Evolutionary conservation across 1,284 basidiomycete species (phyloP).

Genomic region (Cutaneotrichosporon cavernicola): DNA sequence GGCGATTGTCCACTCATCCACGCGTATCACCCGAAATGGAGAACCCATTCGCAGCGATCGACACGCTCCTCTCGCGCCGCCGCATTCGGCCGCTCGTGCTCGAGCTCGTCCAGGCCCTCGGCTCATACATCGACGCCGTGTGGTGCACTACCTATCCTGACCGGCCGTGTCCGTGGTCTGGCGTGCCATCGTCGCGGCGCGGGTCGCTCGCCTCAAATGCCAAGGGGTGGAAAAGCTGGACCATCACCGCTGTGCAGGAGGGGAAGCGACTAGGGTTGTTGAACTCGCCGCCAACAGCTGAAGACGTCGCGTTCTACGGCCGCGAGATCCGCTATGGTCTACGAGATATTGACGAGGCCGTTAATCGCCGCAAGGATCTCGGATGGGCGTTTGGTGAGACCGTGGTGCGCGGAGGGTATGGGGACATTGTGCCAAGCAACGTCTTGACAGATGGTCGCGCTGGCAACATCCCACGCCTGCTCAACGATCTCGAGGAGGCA

Average conservation of each 20-base stretch:
- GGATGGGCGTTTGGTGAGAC: constrained; percentile 41
- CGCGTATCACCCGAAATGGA: constrained; percentile 32
- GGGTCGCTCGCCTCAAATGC: background rate
- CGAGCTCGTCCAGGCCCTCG: constrained; percentile 46
- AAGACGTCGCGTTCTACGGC: constrained; percentile 41
- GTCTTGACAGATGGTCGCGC: constrained; percentile 33
- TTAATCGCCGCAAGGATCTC: constrained; percentile 45
- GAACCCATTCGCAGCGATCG: constrained; percentile 43
- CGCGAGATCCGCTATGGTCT: constrained; percentile 41
- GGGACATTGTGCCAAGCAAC: constrained; percentile 33
- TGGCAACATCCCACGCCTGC: constrained; percentile 38
- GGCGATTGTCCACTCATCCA: constrained; percentile 37
- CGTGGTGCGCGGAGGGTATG: constrained; percentile 38
- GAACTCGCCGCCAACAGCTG: constrained; percentile 21
- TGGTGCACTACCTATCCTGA: constrained; percentile 37
- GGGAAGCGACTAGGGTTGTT: constrained; percentile 37
- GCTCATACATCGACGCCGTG: constrained; percentile 45
- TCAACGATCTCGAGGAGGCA: constrained; percentile 49
- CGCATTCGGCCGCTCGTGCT: constrained; percentile 46
- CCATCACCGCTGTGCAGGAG: constrained; percentile 43
- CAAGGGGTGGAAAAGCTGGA: constrained; percentile 36
- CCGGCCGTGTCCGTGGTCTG: constrained; percentile 24
- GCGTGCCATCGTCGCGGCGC: constrained; percentile 11
- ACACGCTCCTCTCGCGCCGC: constrained; percentile 35
- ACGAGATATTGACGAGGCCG: constrained; percentile 45